Conservation (phyloP, 345 rosid species). For the thale cress (Arabidopsis thaliana) region DNA sequence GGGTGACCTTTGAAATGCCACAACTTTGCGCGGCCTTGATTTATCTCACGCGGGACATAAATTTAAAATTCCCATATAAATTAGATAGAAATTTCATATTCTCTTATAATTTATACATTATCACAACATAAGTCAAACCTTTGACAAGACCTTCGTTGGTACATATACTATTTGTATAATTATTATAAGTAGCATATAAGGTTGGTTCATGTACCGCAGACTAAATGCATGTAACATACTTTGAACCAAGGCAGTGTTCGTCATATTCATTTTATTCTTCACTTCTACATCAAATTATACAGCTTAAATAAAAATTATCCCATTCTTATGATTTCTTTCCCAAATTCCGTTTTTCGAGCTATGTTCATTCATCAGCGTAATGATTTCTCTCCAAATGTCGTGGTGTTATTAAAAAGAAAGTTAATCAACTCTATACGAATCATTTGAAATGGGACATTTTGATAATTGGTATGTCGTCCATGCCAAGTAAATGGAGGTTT, state of each 20-base stretch:
- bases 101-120: conserved; percentile 21
- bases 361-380: conserved; percentile 40
- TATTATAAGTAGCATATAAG: conserved; percentile 17
- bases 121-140: conserved; percentile 45
- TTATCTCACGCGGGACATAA: conserved; percentile 16
- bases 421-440: conserved; percentile 8
- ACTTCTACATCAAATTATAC: conserved; percentile 19
- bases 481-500: conserved; percentile 1
- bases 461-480: conserved; percentile 3
- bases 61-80: conserved; percentile 7
- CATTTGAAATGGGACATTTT: conserved; percentile 21
- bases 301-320: conserved; percentile 28
- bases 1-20: conserved; percentile 14
- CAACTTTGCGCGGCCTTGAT: conserved; percentile 20
- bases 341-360: conserved; percentile 33
- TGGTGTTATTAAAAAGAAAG: background rate
- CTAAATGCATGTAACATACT: conserved; percentile 42
- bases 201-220: conserved; percentile 43
- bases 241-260: conserved; percentile 46
- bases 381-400: conserved; percentile 11
- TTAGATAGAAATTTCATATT: background rate
- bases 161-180: conserved; percentile 25
- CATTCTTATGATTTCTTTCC: conserved; percentile 11
- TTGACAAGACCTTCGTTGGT: conserved; percentile 42
- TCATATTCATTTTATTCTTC: conserved; percentile 37